Base-by-base conservation (phyloP, 2,329 filamentous ascomycete species). In the Pestalotiopsis sp. region DNA sequence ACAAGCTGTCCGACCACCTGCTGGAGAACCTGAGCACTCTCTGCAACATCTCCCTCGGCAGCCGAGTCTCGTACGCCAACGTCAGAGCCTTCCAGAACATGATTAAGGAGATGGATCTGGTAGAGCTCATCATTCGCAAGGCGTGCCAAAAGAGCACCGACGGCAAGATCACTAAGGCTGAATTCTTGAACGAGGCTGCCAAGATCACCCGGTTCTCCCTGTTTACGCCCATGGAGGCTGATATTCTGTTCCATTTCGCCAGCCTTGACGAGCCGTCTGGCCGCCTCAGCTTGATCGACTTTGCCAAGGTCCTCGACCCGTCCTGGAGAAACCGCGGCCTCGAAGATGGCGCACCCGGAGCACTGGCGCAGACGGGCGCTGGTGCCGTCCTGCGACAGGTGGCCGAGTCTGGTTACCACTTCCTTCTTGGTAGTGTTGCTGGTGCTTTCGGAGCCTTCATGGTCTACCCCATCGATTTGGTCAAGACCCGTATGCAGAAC, bases 401-500 rank as follows among this genome's bases (percentile, higher is more conserved):
- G 39, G 81, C 93, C 14, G 92, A 95, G 78, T 97, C 95, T 1
- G 89, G 86, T 2, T 97, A 98, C 81, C 95, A 97, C 85, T 99
- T 99, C 79, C 90, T 85, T 3, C 89, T 99, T 6, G 96, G 96
- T 69, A 94, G 93, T 79, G 74, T 97, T 74, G 96, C 96, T 7
- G 96, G 96, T 82, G 96, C 96, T 11, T 99, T 99, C 78, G 96
- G 96, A 79, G 96, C 96, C 13, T 98, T 99, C 80, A 98, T 99
- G 94, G 96, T 99, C 67, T 99, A 99, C 80, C 96, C 96, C 27
- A 98, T 99, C 78, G 96, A 99, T 84, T 84, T 99, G 71, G 96
- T 99, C 81, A 99, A 99, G 89, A 99, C 96, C 1, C 91, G 96
- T 70, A 93, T 99, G 91, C 96, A 99, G 83, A 99, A 99, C 84